Base-by-base conservation (phyloP, 257 asterid species). In the Solanum verrucosum region DNA sequence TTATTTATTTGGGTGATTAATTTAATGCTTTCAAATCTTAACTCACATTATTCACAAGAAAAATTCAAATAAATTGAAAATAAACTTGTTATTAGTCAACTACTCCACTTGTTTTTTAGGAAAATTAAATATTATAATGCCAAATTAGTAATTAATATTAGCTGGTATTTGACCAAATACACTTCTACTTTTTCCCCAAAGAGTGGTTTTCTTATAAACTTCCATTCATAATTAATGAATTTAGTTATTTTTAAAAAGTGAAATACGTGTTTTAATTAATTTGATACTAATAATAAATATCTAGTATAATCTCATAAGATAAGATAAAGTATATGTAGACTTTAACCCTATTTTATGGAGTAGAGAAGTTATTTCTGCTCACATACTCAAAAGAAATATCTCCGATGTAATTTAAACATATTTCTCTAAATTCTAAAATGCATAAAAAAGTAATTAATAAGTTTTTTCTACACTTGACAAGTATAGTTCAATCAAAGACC, bases 261-360 rank as follows among this genome's bases (percentile, higher is more conserved):
- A 73, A 72, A 72, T 34, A 34, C 7, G 8, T 33, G 14, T 16
- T 71, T 71, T 23, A 63, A 63, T 9, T 33, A 23, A 63, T 23
- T 72, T 1, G 6, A 33, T 72, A 72, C 0, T 71, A 70, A 63
- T 10, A 2, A n/a, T 23, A 63, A 63, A 63, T 63, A 63, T 23
- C 15, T 0, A 5, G 7, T 2, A 0, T 63, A n/a, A 63, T 63
- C 2, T 8, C 27, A 60, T 21, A 3, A 23, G 27, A 3, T 0
- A 60, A 23, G 70, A 0, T 23, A 60, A 9, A 21, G 11, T 60
- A 23, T 60, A 4, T 0, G 0, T 2, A 9, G 52, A 21, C 0
- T 4, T 23, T 23, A 60, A 60, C 0, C 25, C 1, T 60, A 23
- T 21, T 7, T 23, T 23, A 63, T 63, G 0, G 0, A 25, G 1